phyloP scores from a whole-genome alignment of 495 filamentous ascomycete genomes.

The Chlorociboria aeruginascens region DNA sequence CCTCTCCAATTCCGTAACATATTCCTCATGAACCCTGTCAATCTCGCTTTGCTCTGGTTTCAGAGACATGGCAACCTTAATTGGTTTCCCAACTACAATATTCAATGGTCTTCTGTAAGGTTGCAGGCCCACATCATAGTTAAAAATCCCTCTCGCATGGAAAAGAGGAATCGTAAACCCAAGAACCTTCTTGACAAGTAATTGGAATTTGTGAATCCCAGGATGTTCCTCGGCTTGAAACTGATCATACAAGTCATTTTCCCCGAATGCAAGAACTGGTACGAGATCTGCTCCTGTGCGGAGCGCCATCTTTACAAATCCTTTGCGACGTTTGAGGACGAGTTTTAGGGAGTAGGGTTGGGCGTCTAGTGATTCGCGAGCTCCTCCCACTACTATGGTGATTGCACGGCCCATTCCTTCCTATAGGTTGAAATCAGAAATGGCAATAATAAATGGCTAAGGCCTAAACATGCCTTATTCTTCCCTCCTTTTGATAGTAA shows the following conservation, averaged over 20 bases:
- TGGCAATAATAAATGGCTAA: background rate
- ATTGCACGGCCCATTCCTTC: constrained; percentile 93
- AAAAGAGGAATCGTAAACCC: constrained; percentile 92
- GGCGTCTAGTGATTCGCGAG: constrained; percentile 81
- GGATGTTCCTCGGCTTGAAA: constrained; percentile 59
- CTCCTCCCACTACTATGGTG: constrained; percentile 90
- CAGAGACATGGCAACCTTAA: constrained; percentile 45
- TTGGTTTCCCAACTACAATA: constrained; percentile 74
- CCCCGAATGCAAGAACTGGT: constrained; percentile 82
- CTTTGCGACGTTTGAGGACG: constrained; percentile 71
- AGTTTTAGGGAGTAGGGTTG: constrained; percentile 61
- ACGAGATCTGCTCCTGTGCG: constrained; percentile 85
- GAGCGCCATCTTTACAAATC: constrained; percentile 87
- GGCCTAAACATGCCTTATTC: constrained; percentile 37
- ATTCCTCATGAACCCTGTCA: constrained; percentile 63
- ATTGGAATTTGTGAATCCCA: constrained; percentile 60
- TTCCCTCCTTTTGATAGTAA: constrained; percentile 63
- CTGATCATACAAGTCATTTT: constrained; percentile 94
- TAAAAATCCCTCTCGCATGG: constrained; percentile 87
- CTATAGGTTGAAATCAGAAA: background rate
- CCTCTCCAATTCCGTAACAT: constrained; percentile 65
- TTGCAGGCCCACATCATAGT: constrained; percentile 94
- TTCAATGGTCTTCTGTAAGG: constrained; percentile 82
- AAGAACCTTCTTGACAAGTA: constrained; percentile 66
- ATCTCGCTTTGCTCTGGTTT: constrained; percentile 62